These are phyloP conservation scores for Gloeopeniophorella convolvens DNA, from an alignment of 768 basidiomycete genomes.

Conservation along the genomic window DNA sequence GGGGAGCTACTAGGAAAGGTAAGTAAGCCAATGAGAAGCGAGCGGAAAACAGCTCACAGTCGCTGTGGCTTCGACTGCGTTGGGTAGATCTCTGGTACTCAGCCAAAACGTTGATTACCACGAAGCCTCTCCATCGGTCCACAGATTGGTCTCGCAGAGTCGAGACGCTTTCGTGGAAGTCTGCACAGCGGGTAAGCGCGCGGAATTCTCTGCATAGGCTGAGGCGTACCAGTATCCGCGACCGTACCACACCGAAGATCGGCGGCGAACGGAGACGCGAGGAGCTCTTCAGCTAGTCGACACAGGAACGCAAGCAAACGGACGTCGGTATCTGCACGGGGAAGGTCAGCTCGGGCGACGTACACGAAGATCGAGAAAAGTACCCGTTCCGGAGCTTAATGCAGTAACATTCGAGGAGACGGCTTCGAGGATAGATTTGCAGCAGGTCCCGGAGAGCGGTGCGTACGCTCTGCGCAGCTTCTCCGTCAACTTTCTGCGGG, in stretches of 20 bases:
- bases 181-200: too few species aligned
- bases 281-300: constrained; percentile 17
- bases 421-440: constrained; percentile 5
- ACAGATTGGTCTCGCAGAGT: constrained; percentile 1
- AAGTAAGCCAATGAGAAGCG: not conserved
- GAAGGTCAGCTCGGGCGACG: not conserved
- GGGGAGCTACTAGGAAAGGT: not conserved
- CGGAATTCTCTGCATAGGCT: not conserved
- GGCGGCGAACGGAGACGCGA: constrained; percentile 13
- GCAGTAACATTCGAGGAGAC: constrained; percentile 3
- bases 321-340: constrained; percentile 2
- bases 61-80: not conserved
- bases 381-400: constrained; percentile 8
- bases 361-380: not conserved
- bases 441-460: constrained; percentile 11
- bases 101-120: not conserved
- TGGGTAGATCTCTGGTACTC: constrained; percentile 4
- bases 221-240: constrained; percentile 7
- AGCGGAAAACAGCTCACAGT: not conserved
- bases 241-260: constrained; percentile 1
- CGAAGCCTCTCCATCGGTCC: constrained; percentile 7
- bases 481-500: constrained; percentile 48
- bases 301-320: constrained; percentile 18
- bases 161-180: constrained; percentile 1
- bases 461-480: constrained; percentile 31